Percentiles rank a stretch among this genome's conserved stretches.
These are phyloP conservation scores for Peribolospora kevripleyi DNA, from an alignment of 768 basidiomycete species.

Conservation along the genomic window DNA sequence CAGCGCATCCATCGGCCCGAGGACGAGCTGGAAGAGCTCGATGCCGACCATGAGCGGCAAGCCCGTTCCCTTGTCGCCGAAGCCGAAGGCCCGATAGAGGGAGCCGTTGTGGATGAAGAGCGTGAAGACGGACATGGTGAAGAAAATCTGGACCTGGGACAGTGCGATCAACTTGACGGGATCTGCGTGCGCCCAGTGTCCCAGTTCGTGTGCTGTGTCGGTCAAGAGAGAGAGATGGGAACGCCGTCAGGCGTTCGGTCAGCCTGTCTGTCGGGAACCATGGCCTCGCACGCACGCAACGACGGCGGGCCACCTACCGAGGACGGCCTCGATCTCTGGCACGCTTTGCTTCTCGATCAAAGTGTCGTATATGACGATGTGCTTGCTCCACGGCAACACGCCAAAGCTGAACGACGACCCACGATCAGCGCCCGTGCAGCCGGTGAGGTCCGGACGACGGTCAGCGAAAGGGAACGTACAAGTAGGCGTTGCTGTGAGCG, in stretches of 20 bases:
- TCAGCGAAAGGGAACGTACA: constrained; percentile 27
- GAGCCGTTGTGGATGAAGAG: constrained; percentile 20
- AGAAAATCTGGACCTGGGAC: constrained; percentile 67
- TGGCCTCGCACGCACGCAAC: not conserved
- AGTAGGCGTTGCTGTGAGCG: constrained; percentile 37
- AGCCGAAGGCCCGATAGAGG: constrained; percentile 19
- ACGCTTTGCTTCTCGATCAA: constrained; percentile 74
- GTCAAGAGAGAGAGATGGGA: not conserved
- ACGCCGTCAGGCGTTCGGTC: not conserved
- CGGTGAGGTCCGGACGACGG: constrained; percentile 41
- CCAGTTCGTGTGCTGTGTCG: constrained; percentile 60
- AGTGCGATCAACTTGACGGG: constrained; percentile 67
- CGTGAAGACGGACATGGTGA: constrained; percentile 28
- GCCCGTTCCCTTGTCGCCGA: constrained; percentile 12
- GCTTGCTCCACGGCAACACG: constrained; percentile 38
- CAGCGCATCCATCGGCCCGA: constrained; percentile 19
- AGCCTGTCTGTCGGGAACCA: not conserved
- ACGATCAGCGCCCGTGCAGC: constrained; percentile 23
- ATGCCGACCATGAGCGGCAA: constrained; percentile 22
- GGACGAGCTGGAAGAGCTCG: constrained; percentile 19
- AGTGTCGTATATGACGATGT: constrained; percentile 93
- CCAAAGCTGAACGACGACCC: not conserved
- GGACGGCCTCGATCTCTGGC: constrained; percentile 89
- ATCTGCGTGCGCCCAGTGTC: constrained; percentile 45
- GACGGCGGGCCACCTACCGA: constrained; percentile 25